Conservation (phyloP, 2,329 filamentous ascomycete species). For the Pyrenophora seminiperda region DNA sequence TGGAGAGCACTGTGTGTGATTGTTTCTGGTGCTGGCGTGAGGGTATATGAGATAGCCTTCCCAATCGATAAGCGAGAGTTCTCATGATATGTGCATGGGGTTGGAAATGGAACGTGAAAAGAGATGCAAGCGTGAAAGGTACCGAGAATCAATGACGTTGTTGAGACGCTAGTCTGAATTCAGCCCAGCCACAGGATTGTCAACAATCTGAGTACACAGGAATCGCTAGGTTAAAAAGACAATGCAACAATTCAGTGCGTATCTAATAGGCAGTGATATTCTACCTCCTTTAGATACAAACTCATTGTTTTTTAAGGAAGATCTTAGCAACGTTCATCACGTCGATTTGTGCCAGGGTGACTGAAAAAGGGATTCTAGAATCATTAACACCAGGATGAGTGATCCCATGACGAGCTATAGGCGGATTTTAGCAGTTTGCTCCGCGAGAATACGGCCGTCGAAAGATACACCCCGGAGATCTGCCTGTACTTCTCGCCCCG, state of each 20-base stretch:
- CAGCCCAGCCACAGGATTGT: not conserved
- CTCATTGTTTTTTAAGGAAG: too few relatives aligned
- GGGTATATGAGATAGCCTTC: not conserved
- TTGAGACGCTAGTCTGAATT: slow-evolving; percentile 3
- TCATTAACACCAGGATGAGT: too few relatives aligned
- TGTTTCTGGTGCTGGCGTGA: not conserved
- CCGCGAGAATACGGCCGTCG: not conserved
- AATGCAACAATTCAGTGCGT: too few relatives aligned
- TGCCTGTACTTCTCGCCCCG: not conserved
- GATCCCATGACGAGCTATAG: too few relatives aligned
- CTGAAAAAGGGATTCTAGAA: too few relatives aligned
- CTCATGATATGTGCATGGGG: slow-evolving; percentile 1
- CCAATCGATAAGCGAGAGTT: not conserved
- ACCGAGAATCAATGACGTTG: slow-evolving; percentile 10
- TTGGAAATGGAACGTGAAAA: not conserved
- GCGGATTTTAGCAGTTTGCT: not conserved
- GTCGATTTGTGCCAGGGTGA: too few relatives aligned
- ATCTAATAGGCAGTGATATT: too few relatives aligned
- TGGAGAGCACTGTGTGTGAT: not conserved
- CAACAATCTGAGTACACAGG: too few relatives aligned
- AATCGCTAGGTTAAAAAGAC: too few relatives aligned
- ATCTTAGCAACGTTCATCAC: too few relatives aligned
- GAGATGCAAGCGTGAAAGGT: not conserved
- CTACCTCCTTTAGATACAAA: too few relatives aligned
- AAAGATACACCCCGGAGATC: slow-evolving; percentile 7